Base-by-base conservation (phyloP, 202 grass and related monocot species). In the Schoenoplectus triqueter region DNA sequence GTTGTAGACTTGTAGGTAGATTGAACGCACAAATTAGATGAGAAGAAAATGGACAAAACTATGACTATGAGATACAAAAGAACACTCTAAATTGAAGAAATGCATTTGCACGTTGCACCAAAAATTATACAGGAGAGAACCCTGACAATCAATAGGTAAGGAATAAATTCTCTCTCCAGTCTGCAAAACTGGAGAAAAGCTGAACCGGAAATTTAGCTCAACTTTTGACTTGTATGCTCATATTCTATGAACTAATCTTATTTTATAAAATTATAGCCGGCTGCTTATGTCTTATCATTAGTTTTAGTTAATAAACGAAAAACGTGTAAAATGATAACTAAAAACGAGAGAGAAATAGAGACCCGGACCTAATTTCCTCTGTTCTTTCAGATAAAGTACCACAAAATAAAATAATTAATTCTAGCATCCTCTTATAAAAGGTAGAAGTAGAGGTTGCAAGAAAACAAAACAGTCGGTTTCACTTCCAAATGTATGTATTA, bases 111-210 rank as follows among this genome's bases (percentile, higher is more conserved):
- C 51, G 68, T 9, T 82, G 79, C 60, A 82, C 61, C 7, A 82
- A 82, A 49, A 17, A 80, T 52, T 20, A 59, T 78, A 45, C 8
- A 56, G 50, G 4, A 79, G 22, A 15, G 52, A 19, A 15, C 20
- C 22, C 15, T 65, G 13, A 48, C 48, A 77, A 57, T 41, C 51
- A 59, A 57, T 40, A 59, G 11, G 1, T 31, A 50, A 73, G 17
- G 6, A 50, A 20, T 6, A 73, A 2, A 50, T 73, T 44, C 20
- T 70, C 71, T 67, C 81, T 83, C 65, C 65, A 83, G 61, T 82
- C 20, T 46, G 2, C 2, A 1, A 3, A 83, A 83, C 81, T 71
- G 81, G 66, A 70, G 81, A 71, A n/a, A 47, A 83, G 10, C 4
- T 17, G 21, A 31, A 68, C 59, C 7, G 14, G 48, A 82, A 54